Evolutionary conservation across 2,329 filamentous ascomycete species (phyloP).

Genomic region (Leptographium procerum): DNA sequence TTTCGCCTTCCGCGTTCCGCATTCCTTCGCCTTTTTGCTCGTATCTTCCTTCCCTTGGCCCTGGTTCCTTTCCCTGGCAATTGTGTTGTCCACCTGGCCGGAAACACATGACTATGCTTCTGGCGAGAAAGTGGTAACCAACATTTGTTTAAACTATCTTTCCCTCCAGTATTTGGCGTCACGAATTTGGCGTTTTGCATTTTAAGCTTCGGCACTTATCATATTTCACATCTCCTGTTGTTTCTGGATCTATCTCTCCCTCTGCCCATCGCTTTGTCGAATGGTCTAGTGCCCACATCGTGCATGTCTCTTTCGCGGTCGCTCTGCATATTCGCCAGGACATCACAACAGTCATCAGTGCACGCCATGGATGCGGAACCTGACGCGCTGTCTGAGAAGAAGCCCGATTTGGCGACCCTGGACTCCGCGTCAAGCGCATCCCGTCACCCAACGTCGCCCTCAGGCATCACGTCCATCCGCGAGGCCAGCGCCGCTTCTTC

Average conservation of each 20-base stretch:
- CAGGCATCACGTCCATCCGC: background rate
- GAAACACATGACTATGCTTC: background rate
- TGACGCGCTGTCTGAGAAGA: constrained; percentile 1
- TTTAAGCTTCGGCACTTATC: background rate
- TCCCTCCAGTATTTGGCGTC: background rate
- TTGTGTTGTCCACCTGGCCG: background rate
- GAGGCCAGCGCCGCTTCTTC: background rate
- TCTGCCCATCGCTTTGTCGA: background rate
- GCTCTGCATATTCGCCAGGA: background rate
- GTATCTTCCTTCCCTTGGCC: background rate
- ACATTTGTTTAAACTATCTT: background rate
- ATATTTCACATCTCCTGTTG: background rate
- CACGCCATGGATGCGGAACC: constrained; percentile 2
- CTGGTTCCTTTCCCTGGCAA: background rate
- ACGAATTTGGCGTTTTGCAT: background rate
- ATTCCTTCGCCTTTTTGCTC: background rate
- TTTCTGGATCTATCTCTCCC: background rate
- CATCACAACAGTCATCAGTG: background rate
- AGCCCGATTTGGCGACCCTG: background rate
- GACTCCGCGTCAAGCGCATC: background rate
- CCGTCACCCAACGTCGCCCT: background rate
- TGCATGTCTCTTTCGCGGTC: background rate
- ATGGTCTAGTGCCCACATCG: background rate
- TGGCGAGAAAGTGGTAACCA: background rate
- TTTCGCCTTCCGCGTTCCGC: background rate